These are phyloP conservation scores for Aurinia saxatilis DNA, from an alignment of 345 rosid species.

Conservation along the genomic window DNA sequence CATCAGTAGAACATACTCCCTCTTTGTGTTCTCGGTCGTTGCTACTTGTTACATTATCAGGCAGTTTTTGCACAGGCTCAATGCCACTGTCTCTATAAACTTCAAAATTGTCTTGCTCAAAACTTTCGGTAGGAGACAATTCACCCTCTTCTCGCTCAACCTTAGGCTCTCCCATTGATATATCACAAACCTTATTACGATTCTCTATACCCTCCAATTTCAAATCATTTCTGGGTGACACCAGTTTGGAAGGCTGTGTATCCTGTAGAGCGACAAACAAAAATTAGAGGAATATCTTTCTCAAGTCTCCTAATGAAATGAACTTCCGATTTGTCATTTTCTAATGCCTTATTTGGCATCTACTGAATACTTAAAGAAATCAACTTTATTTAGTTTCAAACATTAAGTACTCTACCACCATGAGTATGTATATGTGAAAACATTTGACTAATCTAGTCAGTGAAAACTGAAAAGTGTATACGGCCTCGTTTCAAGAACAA, in stretches of 20 bases:
- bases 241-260: slow-evolving; percentile 36
- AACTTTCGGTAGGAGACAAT: slow-evolving; percentile 86
- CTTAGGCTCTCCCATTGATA: slow-evolving; percentile 42
- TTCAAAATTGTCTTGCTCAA: slow-evolving; percentile 80
- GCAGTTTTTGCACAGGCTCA: slow-evolving; percentile 45
- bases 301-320: background rate
- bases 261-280: slow-evolving; percentile 38
- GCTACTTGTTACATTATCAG: slow-evolving; percentile 42
- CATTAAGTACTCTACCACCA: background rate
- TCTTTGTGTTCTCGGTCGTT: slow-evolving; percentile 41
- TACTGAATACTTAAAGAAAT: background rate
- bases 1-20: slow-evolving; percentile 44
- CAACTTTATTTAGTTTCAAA: background rate
- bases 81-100: slow-evolving; percentile 54
- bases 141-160: slow-evolving; percentile 98
- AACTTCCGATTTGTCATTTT: background rate
- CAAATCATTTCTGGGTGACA: slow-evolving; percentile 42
- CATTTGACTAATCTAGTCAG: background rate
- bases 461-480: background rate
- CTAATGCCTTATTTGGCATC: background rate
- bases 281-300: background rate
- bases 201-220: slow-evolving; percentile 36
- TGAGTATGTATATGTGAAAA: background rate
- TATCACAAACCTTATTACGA: slow-evolving; percentile 42
- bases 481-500: background rate